Percentiles rank a stretch among this genome's conserved stretches.
These are phyloP conservation scores for Leccinum subtestaceum DNA, from an alignment of 768 basidiomycete species.

Conservation along the genomic window DNA sequence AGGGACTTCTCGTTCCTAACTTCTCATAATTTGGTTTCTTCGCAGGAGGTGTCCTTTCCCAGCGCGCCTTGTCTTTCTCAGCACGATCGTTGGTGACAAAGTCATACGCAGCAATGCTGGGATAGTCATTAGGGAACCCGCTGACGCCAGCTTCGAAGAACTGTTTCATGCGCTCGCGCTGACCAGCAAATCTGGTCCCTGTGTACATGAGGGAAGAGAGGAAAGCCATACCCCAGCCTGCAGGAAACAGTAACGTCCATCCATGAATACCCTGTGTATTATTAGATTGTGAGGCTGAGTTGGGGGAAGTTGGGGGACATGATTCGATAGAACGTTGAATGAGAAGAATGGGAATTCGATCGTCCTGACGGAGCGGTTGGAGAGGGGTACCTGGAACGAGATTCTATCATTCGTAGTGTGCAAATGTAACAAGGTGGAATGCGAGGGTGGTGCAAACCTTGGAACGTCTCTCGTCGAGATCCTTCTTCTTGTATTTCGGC, in stretches of 20 bases:
- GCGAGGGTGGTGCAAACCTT: constrained; percentile 44
- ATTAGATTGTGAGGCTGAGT: constrained; percentile 23
- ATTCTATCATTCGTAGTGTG: constrained; percentile 44
- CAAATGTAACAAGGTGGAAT: background rate
- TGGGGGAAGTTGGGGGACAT: constrained; percentile 12
- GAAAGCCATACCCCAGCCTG: constrained; percentile 88
- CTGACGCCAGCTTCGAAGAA: constrained; percentile 74
- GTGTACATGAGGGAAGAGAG: constrained; percentile 79
- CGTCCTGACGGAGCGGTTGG: constrained; percentile 66
- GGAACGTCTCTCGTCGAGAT: constrained; percentile 79
- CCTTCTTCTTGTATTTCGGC: constrained; percentile 76
- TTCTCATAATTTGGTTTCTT: constrained; percentile 75
- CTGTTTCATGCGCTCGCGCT: constrained; percentile 79
- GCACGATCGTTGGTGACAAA: constrained; percentile 48
- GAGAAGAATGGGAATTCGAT: constrained; percentile 79
- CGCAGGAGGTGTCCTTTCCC: constrained; percentile 83
- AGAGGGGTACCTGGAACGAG: constrained; percentile 76
- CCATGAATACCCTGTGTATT: constrained; percentile 60
- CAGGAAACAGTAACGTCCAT: constrained; percentile 84
- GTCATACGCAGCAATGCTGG: constrained; percentile 53
- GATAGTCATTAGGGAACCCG: constrained; percentile 83
- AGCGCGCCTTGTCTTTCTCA: constrained; percentile 52
- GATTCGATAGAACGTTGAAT: constrained; percentile 71
- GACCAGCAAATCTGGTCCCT: constrained; percentile 81
- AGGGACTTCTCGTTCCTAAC: constrained; percentile 67